phyloP scores from a whole-genome alignment of 768 basidiomycete genomes.

The Porpolomopsis calyptriformis region DNA sequence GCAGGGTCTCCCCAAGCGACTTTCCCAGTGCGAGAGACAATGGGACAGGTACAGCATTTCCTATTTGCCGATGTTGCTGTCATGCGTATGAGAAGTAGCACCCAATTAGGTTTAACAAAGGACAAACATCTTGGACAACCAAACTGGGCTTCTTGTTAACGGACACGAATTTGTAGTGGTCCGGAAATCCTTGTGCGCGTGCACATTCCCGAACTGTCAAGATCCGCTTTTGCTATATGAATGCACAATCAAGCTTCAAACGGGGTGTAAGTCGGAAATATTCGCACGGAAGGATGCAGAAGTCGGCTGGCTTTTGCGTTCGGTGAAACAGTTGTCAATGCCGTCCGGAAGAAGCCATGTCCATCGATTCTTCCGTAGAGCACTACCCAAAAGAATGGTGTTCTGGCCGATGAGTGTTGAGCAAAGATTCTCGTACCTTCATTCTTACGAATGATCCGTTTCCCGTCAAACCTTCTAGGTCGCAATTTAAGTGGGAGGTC shows the following conservation, averaged over 20 bases:
- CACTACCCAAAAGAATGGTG: slow-evolving; percentile 21
- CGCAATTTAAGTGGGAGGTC: slow-evolving; percentile 34
- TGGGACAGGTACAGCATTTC: slow-evolving; percentile 70
- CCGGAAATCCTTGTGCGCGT: slow-evolving; percentile 72
- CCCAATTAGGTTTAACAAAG: slow-evolving; percentile 3
- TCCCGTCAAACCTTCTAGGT: not conserved
- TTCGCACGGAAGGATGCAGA: slow-evolving; percentile 30
- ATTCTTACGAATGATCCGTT: not conserved
- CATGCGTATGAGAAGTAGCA: not conserved
- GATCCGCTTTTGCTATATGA: slow-evolving; percentile 58
- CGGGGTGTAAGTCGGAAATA: not conserved
- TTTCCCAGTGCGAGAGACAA: slow-evolving; percentile 55
- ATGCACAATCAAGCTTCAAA: not conserved
- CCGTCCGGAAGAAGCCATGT: slow-evolving; percentile 48
- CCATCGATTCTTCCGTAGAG: slow-evolving; percentile 49
- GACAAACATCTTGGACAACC: slow-evolving; percentile 41
- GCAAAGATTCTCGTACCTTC: slow-evolving; percentile 17
- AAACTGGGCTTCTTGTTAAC: slow-evolving; percentile 24
- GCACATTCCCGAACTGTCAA: slow-evolving; percentile 59
- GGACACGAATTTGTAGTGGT: slow-evolving; percentile 53
- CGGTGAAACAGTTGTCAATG: slow-evolving; percentile 47
- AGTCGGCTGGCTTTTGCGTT: slow-evolving; percentile 35
- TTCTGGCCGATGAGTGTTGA: not conserved
- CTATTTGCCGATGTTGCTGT: slow-evolving; percentile 69
- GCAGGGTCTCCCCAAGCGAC: slow-evolving; percentile 32